Conservation (phyloP, 2,329 filamentous ascomycete species). For the Scedosporium aurantiacum region DNA sequence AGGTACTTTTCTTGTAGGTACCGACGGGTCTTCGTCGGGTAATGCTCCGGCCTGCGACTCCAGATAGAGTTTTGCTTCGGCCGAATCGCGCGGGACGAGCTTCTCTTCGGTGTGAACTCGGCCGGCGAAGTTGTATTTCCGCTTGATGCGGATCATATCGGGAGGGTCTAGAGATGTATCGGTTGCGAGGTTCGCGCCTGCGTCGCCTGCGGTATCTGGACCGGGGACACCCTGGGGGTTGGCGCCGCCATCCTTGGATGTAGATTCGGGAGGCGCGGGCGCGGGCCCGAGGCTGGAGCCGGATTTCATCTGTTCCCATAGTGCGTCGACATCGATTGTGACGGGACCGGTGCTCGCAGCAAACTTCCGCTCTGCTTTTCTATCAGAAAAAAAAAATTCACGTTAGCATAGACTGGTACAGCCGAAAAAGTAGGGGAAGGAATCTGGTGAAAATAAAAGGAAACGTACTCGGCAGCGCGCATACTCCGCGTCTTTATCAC, state of each 20-base stretch:
- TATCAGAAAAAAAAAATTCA: conserved; percentile 17
- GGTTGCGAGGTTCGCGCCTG: background rate
- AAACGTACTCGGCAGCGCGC: conserved; percentile 48
- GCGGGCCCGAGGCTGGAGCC: conserved; percentile 15
- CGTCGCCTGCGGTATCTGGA: conserved; percentile 1
- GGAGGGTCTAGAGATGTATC: conserved; percentile 13
- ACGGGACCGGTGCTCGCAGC: conserved; percentile 44
- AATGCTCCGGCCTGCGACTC: conserved; percentile 31
- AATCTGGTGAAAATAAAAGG: background rate
- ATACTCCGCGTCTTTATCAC: conserved; percentile 64
- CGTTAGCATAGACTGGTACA: conserved; percentile 3
- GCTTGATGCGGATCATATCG: conserved; percentile 51
- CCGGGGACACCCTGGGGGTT: conserved; percentile 4
- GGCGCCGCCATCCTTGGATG: background rate
- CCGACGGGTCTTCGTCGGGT: conserved; percentile 8
- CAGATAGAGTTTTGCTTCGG: conserved; percentile 54
- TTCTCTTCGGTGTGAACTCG: conserved; percentile 63
- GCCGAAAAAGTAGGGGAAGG: background rate
- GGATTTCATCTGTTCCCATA: conserved; percentile 57
- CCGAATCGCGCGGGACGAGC: conserved; percentile 51
- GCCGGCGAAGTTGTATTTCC: conserved; percentile 65
- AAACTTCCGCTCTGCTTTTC: conserved; percentile 46
- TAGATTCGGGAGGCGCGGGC: conserved; percentile 8
- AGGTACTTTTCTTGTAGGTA: conserved; percentile 26
- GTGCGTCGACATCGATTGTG: conserved; percentile 59